Percentiles rank a stretch among this genome's conserved stretches.
Evolutionary conservation across 2,329 filamentous ascomycete genomes (phyloP).

Genomic region (Paraphoma chrysanthemicola): DNA sequence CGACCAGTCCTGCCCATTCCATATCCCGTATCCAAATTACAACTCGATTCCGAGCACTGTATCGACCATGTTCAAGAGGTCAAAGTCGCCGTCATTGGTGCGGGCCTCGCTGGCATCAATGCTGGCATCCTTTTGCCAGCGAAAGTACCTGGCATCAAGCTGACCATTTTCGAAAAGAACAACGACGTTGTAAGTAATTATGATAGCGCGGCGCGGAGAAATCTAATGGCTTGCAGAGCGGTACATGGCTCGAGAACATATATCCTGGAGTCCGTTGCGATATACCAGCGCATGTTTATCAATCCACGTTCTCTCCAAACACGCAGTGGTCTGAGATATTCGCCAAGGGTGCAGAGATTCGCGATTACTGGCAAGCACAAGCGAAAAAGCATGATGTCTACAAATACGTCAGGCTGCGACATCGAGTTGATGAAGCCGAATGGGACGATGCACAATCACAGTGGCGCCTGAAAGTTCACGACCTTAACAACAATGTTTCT

Average conservation of each 20-base stretch:
- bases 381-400: conserved; percentile 51
- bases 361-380: conserved; percentile 49
- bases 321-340: conserved; percentile 54
- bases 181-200: conserved; percentile 45
- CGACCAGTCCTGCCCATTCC: conserved; percentile 19
- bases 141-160: conserved; percentile 71
- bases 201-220: background rate
- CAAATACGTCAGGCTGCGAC: conserved; percentile 47
- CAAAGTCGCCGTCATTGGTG: conserved; percentile 68
- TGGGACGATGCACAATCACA: conserved; percentile 55
- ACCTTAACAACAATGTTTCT: conserved; percentile 54
- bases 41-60: conserved; percentile 32
- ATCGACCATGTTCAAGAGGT: conserved; percentile 42
- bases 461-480: conserved; percentile 65
- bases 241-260: conserved; percentile 47
- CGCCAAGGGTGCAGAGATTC: conserved; percentile 50
- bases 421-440: conserved; percentile 45
- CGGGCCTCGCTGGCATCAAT: conserved; percentile 68
- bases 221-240: conserved; percentile 20
- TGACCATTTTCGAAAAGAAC: conserved; percentile 59
- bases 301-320: conserved; percentile 53
- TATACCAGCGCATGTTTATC: conserved; percentile 49
- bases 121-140: conserved; percentile 70
- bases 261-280: conserved; percentile 45
- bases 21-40: conserved; percentile 35